These are phyloP conservation scores for Fusarium tanahbumbuense DNA, from an alignment of 2,329 filamentous ascomycete species.

Conservation along the genomic window DNA sequence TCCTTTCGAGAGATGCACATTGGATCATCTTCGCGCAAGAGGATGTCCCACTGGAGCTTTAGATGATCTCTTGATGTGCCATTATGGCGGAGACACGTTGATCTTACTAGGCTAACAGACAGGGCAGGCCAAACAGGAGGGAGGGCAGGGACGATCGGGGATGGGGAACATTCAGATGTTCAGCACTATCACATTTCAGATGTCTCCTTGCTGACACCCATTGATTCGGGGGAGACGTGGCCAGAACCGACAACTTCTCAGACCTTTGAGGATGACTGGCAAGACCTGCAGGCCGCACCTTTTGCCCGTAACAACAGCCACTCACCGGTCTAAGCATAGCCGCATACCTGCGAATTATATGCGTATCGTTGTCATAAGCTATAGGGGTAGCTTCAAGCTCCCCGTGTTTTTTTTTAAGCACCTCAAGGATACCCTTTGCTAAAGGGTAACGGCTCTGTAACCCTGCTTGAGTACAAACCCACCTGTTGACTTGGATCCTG, in stretches of 20 bases:
- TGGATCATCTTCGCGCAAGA: conserved; percentile 18
- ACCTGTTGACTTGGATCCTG: conserved; percentile 17
- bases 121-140: conserved; percentile 18
- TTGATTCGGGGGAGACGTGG: conserved; percentile 7
- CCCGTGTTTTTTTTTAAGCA: conserved; percentile 42
- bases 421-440: conserved; percentile 26
- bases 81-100: conserved; percentile 29
- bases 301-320: not conserved
- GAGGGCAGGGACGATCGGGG: conserved; percentile 29
- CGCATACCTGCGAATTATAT: conserved; percentile 1
- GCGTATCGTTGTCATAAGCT: not conserved
- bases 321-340: conserved; percentile 11
- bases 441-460: conserved; percentile 25
- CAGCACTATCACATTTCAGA: conserved; percentile 36
- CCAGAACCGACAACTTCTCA: not conserved
- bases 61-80: conserved; percentile 32
- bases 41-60: conserved; percentile 17
- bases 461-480: conserved; percentile 35
- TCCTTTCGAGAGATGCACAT: conserved; percentile 20
- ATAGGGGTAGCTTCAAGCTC: conserved; percentile 18
- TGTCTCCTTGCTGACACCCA: conserved; percentile 30
- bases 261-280: not conserved
- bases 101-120: conserved; percentile 16
- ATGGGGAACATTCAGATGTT: conserved; percentile 13
- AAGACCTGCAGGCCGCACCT: not conserved